phyloP scores from a whole-genome alignment of 768 basidiomycete genomes.

The Calocera viscosa region DNA sequence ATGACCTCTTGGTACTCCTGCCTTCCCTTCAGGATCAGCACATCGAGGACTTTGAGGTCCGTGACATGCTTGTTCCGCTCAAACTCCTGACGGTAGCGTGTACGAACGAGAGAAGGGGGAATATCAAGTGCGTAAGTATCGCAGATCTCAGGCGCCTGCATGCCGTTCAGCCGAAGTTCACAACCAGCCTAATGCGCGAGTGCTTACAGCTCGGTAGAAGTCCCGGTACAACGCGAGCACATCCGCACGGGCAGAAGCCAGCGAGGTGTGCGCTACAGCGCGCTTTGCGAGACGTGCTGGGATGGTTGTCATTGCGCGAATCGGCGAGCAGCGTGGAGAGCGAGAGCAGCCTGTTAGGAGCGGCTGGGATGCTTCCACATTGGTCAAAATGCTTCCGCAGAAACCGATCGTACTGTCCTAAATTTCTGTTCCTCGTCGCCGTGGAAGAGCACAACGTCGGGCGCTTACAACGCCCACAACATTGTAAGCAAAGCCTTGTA shows the following conservation, averaged over 20 bases:
- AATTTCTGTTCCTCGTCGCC: not conserved
- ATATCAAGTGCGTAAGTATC: conserved; percentile 68
- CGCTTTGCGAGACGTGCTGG: conserved; percentile 73
- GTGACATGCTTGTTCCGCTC: conserved; percentile 74
- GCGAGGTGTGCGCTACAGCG: conserved; percentile 43
- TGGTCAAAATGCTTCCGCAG: not conserved
- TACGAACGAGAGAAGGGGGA: conserved; percentile 63
- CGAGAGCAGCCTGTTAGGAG: not conserved
- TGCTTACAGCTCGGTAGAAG: conserved; percentile 83
- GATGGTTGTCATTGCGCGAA: conserved; percentile 57
- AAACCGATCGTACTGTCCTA: not conserved
- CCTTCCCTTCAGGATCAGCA: conserved; percentile 69
- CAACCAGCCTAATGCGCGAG: not conserved
- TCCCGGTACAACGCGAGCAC: conserved; percentile 73
- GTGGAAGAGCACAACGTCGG: not conserved
- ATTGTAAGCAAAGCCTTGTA: no score
- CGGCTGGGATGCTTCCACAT: not conserved
- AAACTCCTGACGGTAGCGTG: conserved; percentile 72
- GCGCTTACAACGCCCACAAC: not conserved
- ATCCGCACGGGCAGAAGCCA: conserved; percentile 51
- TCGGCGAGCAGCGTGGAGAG: not conserved
- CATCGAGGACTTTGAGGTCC: conserved; percentile 70
- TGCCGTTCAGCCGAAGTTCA: not conserved
- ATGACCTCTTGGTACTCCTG: conserved; percentile 90
- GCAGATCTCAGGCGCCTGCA: conserved; percentile 83